Base-by-base conservation (phyloP, 768 basidiomycete genomes). In the Hericium rajendrae region DNA sequence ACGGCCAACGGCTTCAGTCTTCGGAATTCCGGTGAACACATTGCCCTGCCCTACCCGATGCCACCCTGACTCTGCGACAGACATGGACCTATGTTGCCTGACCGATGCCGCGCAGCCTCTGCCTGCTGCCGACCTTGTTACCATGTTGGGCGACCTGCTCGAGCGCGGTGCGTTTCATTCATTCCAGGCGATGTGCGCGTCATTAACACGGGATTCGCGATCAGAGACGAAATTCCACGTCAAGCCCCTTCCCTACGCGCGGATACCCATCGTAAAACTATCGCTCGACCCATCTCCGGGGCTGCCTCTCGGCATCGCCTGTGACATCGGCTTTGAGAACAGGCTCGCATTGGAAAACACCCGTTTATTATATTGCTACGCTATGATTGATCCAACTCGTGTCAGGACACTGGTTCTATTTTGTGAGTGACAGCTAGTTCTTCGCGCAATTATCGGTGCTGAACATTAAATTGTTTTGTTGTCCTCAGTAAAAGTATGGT, bases 311-410 rank as follows among this genome's bases (percentile, higher is more conserved):
- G 94, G 94, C 56, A 95, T 99, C 64, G 90, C 94, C 6, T 97
- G 95, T 69, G 95, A 99, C 70, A 99, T 99, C 62, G 95, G 95
- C 16, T 98, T 98, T 65, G 95, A 97, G 76, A 98, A 98, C 72
- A 82, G 94, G 66, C 78, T 99, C 55, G 95, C 95, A 26, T 77
- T 99, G 57, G 95, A 99, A 74, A 99, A 99, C 71, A 99, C 95
- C 38, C 81, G 95, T 56, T 73, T 99, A 59, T 78, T 99, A 57
- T 87, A 94, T 82, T 97, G 92, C 69, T 99, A 99, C 72, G 94
- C 95, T 62, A 92, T 92, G 78, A 83, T 97, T 67, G 95, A 99
- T 72, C 92, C 94, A 8, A 86, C 91, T 43, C 83, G 95, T 65
- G 86, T 99, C 57, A 79, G 94, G 63, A 94, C 93, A 0, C 76